phyloP scores from a whole-genome alignment of 306 rosid genomes.

The Lagenaria siceraria region DNA sequence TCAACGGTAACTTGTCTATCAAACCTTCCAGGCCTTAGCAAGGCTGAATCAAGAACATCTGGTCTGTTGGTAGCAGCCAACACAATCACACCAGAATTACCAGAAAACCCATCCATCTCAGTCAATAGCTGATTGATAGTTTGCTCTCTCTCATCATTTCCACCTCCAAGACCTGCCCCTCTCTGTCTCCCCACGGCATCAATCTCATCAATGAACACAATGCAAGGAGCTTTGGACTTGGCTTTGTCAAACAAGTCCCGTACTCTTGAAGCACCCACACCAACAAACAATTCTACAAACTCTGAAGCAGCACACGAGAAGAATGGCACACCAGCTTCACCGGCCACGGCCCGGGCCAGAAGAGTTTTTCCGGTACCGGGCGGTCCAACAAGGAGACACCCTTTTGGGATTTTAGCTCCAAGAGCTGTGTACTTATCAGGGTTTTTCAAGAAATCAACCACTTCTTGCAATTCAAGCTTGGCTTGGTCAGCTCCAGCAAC shows the following conservation, averaged over 20 bases:
- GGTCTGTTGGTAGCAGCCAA: slow-evolving; percentile 97
- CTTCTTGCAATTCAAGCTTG: slow-evolving; percentile 78
- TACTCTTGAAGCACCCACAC: slow-evolving; percentile 95
- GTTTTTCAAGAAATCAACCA: slow-evolving; percentile 90
- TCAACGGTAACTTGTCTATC: slow-evolving; percentile 96
- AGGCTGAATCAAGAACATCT: slow-evolving; percentile 80
- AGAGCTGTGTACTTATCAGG: slow-evolving; percentile 92
- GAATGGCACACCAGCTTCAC: slow-evolving; percentile 92
- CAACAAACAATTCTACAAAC: slow-evolving; percentile 85
- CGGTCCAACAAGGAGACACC: slow-evolving; percentile 93
- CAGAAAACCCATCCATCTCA: slow-evolving; percentile 98
- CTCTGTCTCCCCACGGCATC: slow-evolving; percentile 99
- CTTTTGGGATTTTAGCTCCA: slow-evolving; percentile 95
- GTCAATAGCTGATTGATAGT: slow-evolving; percentile 96
- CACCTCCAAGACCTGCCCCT: slow-evolving; percentile 99
- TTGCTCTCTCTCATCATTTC: slow-evolving; percentile 97
- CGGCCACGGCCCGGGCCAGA: slow-evolving; percentile 82
- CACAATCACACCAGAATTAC: slow-evolving; percentile 91
- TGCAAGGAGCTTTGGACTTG: slow-evolving; percentile 92
- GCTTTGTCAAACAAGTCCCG: slow-evolving; percentile 98
- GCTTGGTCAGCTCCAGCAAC: slow-evolving; percentile 99
- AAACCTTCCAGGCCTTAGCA: slow-evolving; percentile 89
- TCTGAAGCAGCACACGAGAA: slow-evolving; percentile 98
- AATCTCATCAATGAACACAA: slow-evolving; percentile 95
- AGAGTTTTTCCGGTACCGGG: slow-evolving; percentile 97